Percentiles rank a stretch among this genome's conserved stretches.
phyloP scores from a whole-genome alignment of 2,329 filamentous ascomycete species.

The Neoscytalidium dimidiatum region DNA sequence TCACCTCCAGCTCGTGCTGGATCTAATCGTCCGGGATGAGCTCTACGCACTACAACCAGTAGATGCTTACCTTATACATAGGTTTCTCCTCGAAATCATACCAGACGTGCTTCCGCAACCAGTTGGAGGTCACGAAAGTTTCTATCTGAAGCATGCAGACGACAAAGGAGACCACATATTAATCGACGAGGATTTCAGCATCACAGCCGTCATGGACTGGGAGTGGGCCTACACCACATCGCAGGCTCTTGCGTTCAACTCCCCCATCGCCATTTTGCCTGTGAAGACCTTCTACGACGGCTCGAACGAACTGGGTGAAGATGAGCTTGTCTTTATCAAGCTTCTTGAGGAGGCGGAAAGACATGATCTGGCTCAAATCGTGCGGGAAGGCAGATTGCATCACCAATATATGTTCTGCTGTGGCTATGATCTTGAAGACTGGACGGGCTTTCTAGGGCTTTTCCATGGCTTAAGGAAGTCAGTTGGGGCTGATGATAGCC shows the following conservation, averaged over 20 bases:
- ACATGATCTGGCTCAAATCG: not conserved
- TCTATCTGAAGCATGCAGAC: slow-evolving; percentile 51
- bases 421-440: not conserved
- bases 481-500: not conserved
- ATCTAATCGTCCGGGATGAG: slow-evolving; percentile 39
- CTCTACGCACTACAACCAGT: slow-evolving; percentile 35
- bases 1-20: not conserved
- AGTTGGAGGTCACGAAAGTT: slow-evolving; percentile 23
- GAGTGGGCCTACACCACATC: slow-evolving; percentile 37
- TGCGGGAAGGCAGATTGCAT: not conserved
- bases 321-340: slow-evolving; percentile 24
- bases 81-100: slow-evolving; percentile 43
- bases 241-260: slow-evolving; percentile 45
- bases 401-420: not conserved
- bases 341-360: not conserved
- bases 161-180: slow-evolving; percentile 55
- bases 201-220: slow-evolving; percentile 55
- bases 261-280: slow-evolving; percentile 42
- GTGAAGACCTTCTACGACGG: slow-evolving; percentile 47
- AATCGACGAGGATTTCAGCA: slow-evolving; percentile 47
- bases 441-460: not conserved
- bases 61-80: slow-evolving; percentile 45
- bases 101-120: slow-evolving; percentile 23
- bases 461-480: not conserved
- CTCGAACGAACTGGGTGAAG: slow-evolving; percentile 36